A percentile compares a stretch with the other conserved stretches of the same genome.
phyloP scores from a whole-genome alignment of 202 grass and related monocot species.

The Zoysia matrella region DNA sequence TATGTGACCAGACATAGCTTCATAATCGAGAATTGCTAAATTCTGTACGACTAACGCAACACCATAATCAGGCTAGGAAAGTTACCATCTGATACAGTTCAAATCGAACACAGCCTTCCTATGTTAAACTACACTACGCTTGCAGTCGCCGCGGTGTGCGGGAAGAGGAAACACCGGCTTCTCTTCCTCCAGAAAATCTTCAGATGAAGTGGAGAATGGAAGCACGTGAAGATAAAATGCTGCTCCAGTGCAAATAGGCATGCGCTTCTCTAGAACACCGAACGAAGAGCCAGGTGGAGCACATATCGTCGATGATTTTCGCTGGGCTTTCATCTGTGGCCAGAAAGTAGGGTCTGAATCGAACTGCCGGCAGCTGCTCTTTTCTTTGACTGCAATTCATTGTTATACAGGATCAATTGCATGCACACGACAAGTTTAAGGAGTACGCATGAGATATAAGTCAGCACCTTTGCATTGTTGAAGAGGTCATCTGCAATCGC shows the following conservation, averaged over 20 bases:
- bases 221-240: background rate
- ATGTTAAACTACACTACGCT: slow-evolving; percentile 3
- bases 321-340: slow-evolving; percentile 52
- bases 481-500: slow-evolving; percentile 87
- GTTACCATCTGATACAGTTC: background rate
- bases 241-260: background rate
- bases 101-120: background rate
- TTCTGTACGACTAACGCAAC: background rate
- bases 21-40: background rate
- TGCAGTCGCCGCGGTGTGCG: too few relatives aligned
- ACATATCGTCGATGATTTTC: background rate
- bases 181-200: slow-evolving; percentile 13
- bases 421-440: background rate
- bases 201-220: background rate
- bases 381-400: slow-evolving; percentile 73
- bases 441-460: background rate
- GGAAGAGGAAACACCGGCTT: background rate
- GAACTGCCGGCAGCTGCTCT: slow-evolving; percentile 68
- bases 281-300: background rate
- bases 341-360: slow-evolving; percentile 68
- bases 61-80: slow-evolving; percentile 1
- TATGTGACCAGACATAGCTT: background rate
- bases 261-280: background rate
- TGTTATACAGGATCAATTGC: slow-evolving; percentile 13
- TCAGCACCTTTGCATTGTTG: slow-evolving; percentile 76